phyloP scores from a whole-genome alignment of 2,329 filamentous ascomycete genomes.

The Basipetospora chlamydospora region DNA sequence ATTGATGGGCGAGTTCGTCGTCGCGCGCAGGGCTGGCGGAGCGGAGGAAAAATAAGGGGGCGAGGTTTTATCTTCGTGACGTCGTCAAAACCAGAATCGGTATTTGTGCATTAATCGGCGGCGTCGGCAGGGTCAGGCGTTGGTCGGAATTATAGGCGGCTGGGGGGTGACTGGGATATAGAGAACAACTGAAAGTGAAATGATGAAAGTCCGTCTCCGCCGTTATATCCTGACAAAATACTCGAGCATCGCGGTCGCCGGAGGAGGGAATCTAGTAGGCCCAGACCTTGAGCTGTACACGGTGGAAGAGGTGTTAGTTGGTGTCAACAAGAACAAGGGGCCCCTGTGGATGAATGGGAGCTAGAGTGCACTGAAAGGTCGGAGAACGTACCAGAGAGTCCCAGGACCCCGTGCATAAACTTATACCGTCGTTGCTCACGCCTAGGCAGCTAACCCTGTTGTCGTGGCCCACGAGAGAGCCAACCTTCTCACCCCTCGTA shows the following conservation, averaged over 20 bases:
- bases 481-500: slow-evolving; percentile 90
- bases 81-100: slow-evolving; percentile 2
- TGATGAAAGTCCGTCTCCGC: slow-evolving; percentile 3
- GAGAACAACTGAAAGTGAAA: slow-evolving; percentile 7
- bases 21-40: background rate
- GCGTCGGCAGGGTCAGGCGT: slow-evolving; percentile 6
- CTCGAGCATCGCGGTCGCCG: slow-evolving; percentile 1
- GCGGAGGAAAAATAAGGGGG: background rate
- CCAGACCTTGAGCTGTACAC: slow-evolving; percentile 66
- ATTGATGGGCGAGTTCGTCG: background rate
- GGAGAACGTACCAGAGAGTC: slow-evolving; percentile 77
- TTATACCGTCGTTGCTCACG: slow-evolving; percentile 98
- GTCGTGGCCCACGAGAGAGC: slow-evolving; percentile 91
- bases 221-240: slow-evolving; percentile 5
- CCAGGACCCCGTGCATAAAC: slow-evolving; percentile 98
- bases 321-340: slow-evolving; percentile 12
- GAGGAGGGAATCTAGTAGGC: slow-evolving; percentile 43
- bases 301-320: slow-evolving; percentile 16
- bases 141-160: slow-evolving; percentile 2
- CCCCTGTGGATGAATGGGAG: too few species aligned
- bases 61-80: slow-evolving; percentile 4
- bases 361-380: too few species aligned
- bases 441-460: slow-evolving; percentile 98
- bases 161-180: slow-evolving; percentile 7
- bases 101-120: slow-evolving; percentile 4